Base-by-base conservation (phyloP, 257 asterid genomes). In the Cinchona pubescens region DNA sequence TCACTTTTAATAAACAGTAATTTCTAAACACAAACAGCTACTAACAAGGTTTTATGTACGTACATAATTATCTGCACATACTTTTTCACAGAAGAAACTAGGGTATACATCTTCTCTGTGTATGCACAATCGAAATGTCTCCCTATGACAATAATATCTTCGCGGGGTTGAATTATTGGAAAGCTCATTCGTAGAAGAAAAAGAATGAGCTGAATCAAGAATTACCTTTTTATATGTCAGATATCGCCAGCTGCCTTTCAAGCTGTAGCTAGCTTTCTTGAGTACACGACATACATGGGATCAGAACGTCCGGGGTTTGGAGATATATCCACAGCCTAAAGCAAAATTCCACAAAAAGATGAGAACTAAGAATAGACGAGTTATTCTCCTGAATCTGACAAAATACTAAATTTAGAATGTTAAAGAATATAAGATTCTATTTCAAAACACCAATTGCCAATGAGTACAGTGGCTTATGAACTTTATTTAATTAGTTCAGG, bases 271-370 rank as follows among this genome's bases (percentile, higher is more conserved):
- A 81, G 67, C 87, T 91, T 94, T 86, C 92, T 90, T 27, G 97
- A 94, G 83, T 84, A 86, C 12, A 91, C 96, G 10, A 94, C 76
- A 49, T 91, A 94, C 96, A 91, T 89, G 1, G 97, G 98, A 79
- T 91, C 98, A 0, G 96, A 90, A 59, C 94, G 92, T 19, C 96
- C 96, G 29, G 97, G 96, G 61, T 89, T 89, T 4, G 97, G 96
- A 78, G 98, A 91, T 85, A 94, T 90, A 82, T 94, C 97, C 70
- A 90, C 89, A 67, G 93, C 96, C 98, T 93, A 62, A 66, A 68
- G 37, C 77, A 40, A 66, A 48, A 62, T 40, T 46, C 55, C 38
- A 67, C 61, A n/a, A 53, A 55, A 4, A 7, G 40, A 30, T 71
- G 42, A 69, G 51, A 65, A 51, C 73, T 7, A 21, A 12, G 56